Base-by-base conservation (phyloP, 1,284 basidiomycete genomes). In the Pyrrhoderma noxium region DNA sequence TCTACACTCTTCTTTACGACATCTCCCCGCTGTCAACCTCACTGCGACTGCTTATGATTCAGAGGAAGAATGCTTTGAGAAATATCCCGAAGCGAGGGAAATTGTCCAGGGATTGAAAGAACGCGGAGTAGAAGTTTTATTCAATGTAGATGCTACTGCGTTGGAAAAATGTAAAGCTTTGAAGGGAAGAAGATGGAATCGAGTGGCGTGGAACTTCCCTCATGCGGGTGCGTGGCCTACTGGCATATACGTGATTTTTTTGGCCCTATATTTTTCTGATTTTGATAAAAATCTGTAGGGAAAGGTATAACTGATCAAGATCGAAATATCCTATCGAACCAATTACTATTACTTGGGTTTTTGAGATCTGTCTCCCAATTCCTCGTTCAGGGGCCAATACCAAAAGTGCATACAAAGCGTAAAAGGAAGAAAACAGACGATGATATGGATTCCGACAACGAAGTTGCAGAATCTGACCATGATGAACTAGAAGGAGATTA, bases 201-300 rank as follows among this genome's bases (percentile, higher is more conserved):
- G 80, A 67, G 79, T 98, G 52, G 83, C 92, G 19, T 98, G 93
- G 82, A 97, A 98, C 64, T 99, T 98, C 61, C 95, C 95, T 47
- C 95, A 99, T 71, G 88, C 88, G 60, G 94, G 94, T 86, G 61
- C 60, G 79, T 5, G n/a, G 8, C n/a, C 38, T 8, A 40, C 38
- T 40, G n/a, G n/a, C 5, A 40, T 40, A 16, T 69, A n/a, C 9
- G 34, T 35, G 42, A 14, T 38, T 23, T 23, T 11, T 25, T 1
- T 39, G 19, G 2, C 7, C 37, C 23, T 19, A 16, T 31, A 39
- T 34, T 45, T 42, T 35, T 3, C 31, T 41, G 34, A 51, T 23
- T 56, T 48, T 47, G 43, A 55, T 53, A 52, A 48, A 49, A 41
- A 27, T 47, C 34, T 52, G 2, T 56, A 93, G 93, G 93, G 25